Percentiles rank a stretch among this genome's conserved stretches.
These are phyloP conservation scores for Coemansia sp. DNA, from an alignment of 192 early-diverging fungal genomes.

Conservation along the genomic window DNA sequence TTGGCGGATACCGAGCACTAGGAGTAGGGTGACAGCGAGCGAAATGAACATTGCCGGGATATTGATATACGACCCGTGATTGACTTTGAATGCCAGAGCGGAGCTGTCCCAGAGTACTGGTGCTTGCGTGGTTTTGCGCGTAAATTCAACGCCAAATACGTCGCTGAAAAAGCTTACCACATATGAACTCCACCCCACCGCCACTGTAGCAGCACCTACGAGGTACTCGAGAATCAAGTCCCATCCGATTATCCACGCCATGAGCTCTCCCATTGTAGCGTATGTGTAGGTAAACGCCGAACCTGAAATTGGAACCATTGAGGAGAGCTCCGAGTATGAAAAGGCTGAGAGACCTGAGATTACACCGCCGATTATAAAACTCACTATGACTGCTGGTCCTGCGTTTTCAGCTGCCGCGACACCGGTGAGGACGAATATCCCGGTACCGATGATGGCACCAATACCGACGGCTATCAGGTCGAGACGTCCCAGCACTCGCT, in stretches of 20 bases:
- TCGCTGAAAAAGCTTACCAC: conserved; percentile 71
- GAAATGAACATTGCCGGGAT: conserved; percentile 75
- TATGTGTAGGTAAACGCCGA: conserved; percentile 89
- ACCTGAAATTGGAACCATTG: conserved; percentile 85
- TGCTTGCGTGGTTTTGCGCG: conserved; percentile 63
- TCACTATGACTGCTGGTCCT: conserved; percentile 83
- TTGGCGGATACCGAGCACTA: conserved; percentile 74
- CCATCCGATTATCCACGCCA: conserved; percentile 94
- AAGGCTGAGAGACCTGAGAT: conserved; percentile 75
- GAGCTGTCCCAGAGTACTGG: conserved; percentile 72
- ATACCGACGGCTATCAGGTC: conserved; percentile 72
- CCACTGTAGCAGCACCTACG: conserved; percentile 81
- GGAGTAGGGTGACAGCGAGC: conserved; percentile 63
- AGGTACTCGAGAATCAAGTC: conserved; percentile 88
- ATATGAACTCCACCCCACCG: conserved; percentile 85
- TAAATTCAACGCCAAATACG: conserved; percentile 60
- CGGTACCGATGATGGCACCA: conserved; percentile 80
- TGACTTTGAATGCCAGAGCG: conserved; percentile 32
- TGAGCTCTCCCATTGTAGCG: conserved; percentile 83
- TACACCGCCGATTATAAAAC: conserved; percentile 79
- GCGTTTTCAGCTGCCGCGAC: conserved; percentile 74
- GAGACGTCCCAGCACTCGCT: conserved; percentile 57
- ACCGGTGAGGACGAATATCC: conserved; percentile 80
- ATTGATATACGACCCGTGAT: conserved; percentile 65
- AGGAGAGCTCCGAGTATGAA: conserved; percentile 86